phyloP scores from a whole-genome alignment of 305 asterid species.

The Plantago lanceolata region DNA sequence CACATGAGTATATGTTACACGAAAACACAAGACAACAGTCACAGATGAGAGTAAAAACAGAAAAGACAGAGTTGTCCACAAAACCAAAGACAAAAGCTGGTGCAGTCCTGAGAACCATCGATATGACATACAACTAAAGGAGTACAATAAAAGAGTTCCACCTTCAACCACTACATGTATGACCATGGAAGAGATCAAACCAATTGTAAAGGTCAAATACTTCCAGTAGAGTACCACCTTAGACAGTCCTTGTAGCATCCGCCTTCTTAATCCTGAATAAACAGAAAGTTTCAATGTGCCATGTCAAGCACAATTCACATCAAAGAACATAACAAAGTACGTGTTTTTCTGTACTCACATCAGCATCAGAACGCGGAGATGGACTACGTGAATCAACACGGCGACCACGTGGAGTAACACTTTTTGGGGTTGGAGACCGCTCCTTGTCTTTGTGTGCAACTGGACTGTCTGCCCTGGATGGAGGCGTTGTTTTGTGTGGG shows the following conservation, averaged over 20 bases:
- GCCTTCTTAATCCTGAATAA: conserved; percentile 15
- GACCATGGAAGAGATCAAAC: conserved; percentile 33
- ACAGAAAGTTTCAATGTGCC: neutral
- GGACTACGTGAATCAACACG: conserved; percentile 66
- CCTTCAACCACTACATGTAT: conserved; percentile 52
- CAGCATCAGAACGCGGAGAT: conserved; percentile 68
- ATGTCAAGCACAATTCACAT: conserved; percentile 9
- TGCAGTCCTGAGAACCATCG: conserved; percentile 25
- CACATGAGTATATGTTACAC: conserved; percentile 33
- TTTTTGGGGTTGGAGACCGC: conserved; percentile 57
- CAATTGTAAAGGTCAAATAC: conserved; percentile 22
- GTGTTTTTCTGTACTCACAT: conserved; percentile 41
- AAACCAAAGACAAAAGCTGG: conserved; percentile 27
- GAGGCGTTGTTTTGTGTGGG: conserved; percentile 46
- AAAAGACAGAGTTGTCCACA: conserved; percentile 15
- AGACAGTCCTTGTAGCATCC: conserved; percentile 16
- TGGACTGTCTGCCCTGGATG: conserved; percentile 60
- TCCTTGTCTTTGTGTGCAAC: conserved; percentile 40
- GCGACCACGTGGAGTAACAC: conserved; percentile 66
- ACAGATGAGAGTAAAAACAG: neutral
- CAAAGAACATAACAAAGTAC: neutral
- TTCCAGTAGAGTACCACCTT: conserved; percentile 15
- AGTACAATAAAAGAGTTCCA: conserved; percentile 50
- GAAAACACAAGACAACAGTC: conserved; percentile 12
- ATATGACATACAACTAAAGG: conserved; percentile 24